Base-by-base conservation (phyloP, 2,329 filamentous ascomycete species). In the Aspergillus sp. region DNA sequence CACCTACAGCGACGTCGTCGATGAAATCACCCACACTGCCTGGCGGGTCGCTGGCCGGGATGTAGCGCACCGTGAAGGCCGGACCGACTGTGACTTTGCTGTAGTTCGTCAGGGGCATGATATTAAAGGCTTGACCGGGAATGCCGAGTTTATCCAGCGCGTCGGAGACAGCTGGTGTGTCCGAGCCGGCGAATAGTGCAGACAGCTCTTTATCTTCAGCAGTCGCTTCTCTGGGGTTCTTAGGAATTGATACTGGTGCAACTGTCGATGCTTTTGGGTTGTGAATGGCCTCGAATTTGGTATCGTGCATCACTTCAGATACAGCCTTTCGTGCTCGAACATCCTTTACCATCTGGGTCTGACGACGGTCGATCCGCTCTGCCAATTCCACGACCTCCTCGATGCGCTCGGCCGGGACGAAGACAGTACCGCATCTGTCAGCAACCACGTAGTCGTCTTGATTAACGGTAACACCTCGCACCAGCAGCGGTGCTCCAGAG, bases 21-120 rank as follows among this genome's bases (percentile, higher is more conserved):
- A 73, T 70, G 56, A 70, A 72, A 47, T 72, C 66, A 3, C 68
- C 69, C 3, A 72, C 68, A 34, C 68, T 70, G n/a, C 64, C 64
- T 1, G 62, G 65, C 0, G 62, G 64, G 8, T 59, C 42, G 38
- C 61, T 63, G 22, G 65, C 56, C 0, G 62, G 64, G 1, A 66
- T 63, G 30, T 72, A 73, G 2, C 70, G 70, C 0, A 72, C 69
- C 0, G 70, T 72, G 51, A 70, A 72, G 17, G 71, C 70, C 9
- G 71, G 71, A 0, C 70, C 71, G 3, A 73, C 64, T 0, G 65
- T 71, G 1, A 64, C 61, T 44, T 66, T 70, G 6, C 11, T 48
- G 15, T 48, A 34, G 8, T 34, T n/a, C 0, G 30, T 15, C 5
- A 48, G 18, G 1, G 45, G 45, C 45, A 48, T 20, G 45, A 48